Conservation (phyloP, 1,284 basidiomycete genomes). For the Cutaneotrichosporon dermatis region DNA sequence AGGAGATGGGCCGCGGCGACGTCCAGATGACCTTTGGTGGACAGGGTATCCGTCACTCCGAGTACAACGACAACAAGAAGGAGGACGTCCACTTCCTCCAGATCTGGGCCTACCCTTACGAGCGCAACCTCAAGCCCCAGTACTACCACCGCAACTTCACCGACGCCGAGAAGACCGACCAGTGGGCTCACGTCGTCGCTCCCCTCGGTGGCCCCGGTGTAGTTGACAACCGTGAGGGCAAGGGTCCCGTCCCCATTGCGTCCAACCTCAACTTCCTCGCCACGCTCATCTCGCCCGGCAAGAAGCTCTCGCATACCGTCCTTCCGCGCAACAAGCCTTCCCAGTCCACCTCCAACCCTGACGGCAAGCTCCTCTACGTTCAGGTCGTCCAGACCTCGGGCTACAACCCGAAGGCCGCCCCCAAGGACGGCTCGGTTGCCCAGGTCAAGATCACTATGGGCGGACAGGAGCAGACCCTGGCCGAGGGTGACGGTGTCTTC, state of each 20-base stretch:
- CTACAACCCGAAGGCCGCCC: constrained; percentile 57
- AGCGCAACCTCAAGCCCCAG: constrained; percentile 59
- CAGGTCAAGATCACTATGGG: constrained; percentile 34
- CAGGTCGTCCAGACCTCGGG: constrained; percentile 65
- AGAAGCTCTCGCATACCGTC: constrained; percentile 56
- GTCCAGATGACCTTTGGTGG: constrained; percentile 87
- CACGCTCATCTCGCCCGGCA: constrained; percentile 59
- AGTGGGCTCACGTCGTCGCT: constrained; percentile 65
- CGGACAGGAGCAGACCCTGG: constrained; percentile 50
- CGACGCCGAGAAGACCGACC: constrained; percentile 73
- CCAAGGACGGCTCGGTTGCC: constrained; percentile 25
- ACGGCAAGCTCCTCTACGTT: constrained; percentile 46
- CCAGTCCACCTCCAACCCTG: background rate
- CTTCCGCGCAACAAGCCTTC: constrained; percentile 46
- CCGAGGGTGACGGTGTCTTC: constrained; percentile 72
- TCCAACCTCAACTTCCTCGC: constrained; percentile 54
- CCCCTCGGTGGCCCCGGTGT: constrained; percentile 58
- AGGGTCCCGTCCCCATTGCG: constrained; percentile 64
- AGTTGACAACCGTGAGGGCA: constrained; percentile 58
- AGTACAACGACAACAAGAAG: constrained; percentile 64
- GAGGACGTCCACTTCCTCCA: constrained; percentile 65
- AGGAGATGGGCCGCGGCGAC: constrained; percentile 79
- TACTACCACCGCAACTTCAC: constrained; percentile 83
- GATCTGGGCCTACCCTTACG: constrained; percentile 73
- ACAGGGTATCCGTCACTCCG: constrained; percentile 46